phyloP scores from a whole-genome alignment of 148 eudicot species.

The Arctostaphylos glauca region DNA sequence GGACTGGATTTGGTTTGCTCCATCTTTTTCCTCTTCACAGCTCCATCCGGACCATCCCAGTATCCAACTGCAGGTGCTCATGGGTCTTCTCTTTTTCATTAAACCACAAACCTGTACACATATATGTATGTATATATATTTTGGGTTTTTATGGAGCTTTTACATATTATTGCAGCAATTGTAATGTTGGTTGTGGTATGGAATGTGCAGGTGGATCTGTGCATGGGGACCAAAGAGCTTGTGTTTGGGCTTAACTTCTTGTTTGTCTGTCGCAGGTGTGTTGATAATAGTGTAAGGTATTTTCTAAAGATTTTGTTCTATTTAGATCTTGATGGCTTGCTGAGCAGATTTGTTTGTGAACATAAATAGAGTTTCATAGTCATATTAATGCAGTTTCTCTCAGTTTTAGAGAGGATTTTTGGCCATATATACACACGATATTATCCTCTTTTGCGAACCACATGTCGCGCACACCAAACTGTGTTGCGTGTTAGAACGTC shows the following conservation, averaged over 20 bases:
- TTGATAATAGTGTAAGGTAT: conserved; percentile 21
- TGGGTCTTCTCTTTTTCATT: conserved; percentile 12
- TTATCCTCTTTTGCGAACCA: background rate
- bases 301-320: conserved; percentile 11
- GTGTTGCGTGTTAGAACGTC: too few species aligned
- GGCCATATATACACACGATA: background rate
- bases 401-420: conserved; percentile 18
- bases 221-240: conserved; percentile 28
- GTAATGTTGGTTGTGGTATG: conserved; percentile 25
- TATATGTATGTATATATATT: background rate
- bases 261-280: conserved; percentile 25
- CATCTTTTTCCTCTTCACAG: conserved; percentile 11
- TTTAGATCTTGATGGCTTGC: conserved; percentile 15
- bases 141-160: conserved; percentile 21
- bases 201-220: conserved; percentile 30
- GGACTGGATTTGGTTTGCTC: conserved; percentile 19
- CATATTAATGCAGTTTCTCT: background rate
- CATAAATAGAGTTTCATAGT: background rate
- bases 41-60: conserved; percentile 19
- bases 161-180: conserved; percentile 19
- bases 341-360: conserved; percentile 19
- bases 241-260: conserved; percentile 22
- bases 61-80: conserved; percentile 22
- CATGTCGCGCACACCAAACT: too few species aligned
- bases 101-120: background rate